phyloP scores from a whole-genome alignment of 176 grass and related monocot genomes.

The Zoysia pacifica region DNA sequence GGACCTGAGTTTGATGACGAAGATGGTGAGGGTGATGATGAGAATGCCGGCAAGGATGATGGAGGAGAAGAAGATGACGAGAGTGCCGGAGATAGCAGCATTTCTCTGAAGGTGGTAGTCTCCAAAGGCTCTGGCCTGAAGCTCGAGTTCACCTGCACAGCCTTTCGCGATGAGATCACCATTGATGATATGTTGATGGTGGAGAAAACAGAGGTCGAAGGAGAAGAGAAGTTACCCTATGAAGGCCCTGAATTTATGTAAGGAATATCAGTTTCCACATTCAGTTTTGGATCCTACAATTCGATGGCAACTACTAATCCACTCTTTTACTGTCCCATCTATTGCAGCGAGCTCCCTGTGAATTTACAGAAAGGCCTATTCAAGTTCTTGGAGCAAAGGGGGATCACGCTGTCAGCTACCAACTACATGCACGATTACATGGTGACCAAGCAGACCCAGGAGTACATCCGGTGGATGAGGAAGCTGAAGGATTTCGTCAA shows the following conservation, averaged over 20 bases:
- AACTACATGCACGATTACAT: conserved; percentile 94
- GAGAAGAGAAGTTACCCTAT: conserved; percentile 59
- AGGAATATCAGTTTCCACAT: background rate
- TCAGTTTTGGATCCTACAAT: background rate
- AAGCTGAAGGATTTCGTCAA: conserved; percentile 82
- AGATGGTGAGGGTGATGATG: conserved; percentile 30
- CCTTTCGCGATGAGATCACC: conserved; percentile 75
- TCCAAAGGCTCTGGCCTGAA: conserved; percentile 62
- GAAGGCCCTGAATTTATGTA: conserved; percentile 97
- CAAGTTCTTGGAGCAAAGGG: conserved; percentile 83
- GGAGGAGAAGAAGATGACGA: conserved; percentile 32
- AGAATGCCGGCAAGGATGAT: conserved; percentile 34
- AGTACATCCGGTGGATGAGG: conserved; percentile 83
- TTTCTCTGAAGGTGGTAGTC: conserved; percentile 67
- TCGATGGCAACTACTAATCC: background rate
- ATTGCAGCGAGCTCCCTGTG: conserved; percentile 79
- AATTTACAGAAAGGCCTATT: conserved; percentile 93
- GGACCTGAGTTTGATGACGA: conserved; percentile 55
- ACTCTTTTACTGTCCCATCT: background rate
- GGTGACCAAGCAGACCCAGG: conserved; percentile 82
- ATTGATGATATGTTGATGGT: conserved; percentile 83
- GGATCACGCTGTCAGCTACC: conserved; percentile 64
- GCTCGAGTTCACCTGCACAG: conserved; percentile 82
- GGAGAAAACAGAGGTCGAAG: conserved; percentile 36
- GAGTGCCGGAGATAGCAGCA: conserved; percentile 47